phyloP scores from a whole-genome alignment of 352 stramenopile genomes.

The Globisporangium nagaii region DNA sequence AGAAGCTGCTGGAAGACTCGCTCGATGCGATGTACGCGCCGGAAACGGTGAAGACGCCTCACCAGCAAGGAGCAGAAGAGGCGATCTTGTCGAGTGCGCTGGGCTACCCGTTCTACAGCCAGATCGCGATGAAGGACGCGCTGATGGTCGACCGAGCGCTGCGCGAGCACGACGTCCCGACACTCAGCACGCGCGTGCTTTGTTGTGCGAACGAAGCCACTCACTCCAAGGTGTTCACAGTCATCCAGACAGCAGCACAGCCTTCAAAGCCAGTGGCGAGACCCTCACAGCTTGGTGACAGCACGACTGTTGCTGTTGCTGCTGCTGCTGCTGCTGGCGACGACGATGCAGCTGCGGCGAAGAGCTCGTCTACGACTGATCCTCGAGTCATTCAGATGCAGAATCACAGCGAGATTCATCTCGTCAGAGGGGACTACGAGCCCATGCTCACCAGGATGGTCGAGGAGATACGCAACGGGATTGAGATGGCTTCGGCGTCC shows the following conservation, averaged over 20 bases:
- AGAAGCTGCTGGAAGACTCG: neutral
- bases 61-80: neutral
- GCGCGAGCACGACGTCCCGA: neutral
- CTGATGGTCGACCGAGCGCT: neutral
- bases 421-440: neutral
- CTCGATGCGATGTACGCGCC: neutral
- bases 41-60: neutral
- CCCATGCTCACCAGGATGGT: neutral
- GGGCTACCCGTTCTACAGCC: neutral
- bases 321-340: neutral
- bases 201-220: neutral
- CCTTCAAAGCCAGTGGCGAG: neutral
- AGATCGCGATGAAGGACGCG: neutral
- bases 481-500: neutral
- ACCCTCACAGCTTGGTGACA: too few relatives aligned
- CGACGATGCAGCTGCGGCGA: neutral
- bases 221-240: neutral
- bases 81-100: neutral
- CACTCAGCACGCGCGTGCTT: neutral
- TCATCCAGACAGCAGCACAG: neutral
- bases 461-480: neutral
- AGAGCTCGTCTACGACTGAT: neutral
- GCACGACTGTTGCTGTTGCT: too few relatives aligned
- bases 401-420: neutral
- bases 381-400: neutral